A percentile compares a stretch with the other conserved stretches of the same genome.
phyloP scores from a whole-genome alignment of 176 grass and related monocot species.

The sorghum (Sorghum bicolor) region Sorghum_bicolor_NCBIv3 NC_012879.2:2251501-2252000 shows the following conservation, averaged over 20 bases:
- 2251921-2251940: slow-evolving; percentile 2
- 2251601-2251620: background rate
- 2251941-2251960: slow-evolving; percentile 5
- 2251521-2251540: background rate
- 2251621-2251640: background rate
- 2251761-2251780: background rate
- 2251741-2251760: background rate
- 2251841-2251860: background rate
- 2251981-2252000: background rate
- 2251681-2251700: background rate
- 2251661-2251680: background rate
- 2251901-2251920: slow-evolving; percentile 1
- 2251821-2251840: background rate
- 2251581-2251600: background rate
- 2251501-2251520: background rate
- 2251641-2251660: background rate
- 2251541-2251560: background rate
- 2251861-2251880: background rate
- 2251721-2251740: background rate
- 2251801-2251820: background rate
- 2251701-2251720: background rate
- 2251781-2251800: background rate
- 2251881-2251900: background rate
- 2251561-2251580: background rate
- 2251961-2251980: slow-evolving; percentile 5